phyloP scores from a whole-genome alignment of 139 green algal genomes.

The Volvox africanus region DNA sequence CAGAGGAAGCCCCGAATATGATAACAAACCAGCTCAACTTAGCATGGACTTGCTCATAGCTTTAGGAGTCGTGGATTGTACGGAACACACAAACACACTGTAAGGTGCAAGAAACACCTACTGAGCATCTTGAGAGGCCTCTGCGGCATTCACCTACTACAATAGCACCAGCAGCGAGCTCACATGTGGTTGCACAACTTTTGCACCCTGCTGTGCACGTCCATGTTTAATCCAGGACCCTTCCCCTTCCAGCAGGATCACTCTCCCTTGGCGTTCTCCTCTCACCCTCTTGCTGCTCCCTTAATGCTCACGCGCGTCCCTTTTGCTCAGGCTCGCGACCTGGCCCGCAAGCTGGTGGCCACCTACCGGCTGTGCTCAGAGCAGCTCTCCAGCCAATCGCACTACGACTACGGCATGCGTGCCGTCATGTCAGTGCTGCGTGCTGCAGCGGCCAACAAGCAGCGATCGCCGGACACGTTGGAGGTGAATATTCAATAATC shows the following conservation, averaged over 20 bases:
- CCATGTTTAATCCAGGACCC: neutral
- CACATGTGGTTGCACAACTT: too few relatives aligned
- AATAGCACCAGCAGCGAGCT: too few relatives aligned
- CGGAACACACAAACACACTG: too few relatives aligned
- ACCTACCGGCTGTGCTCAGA: constrained; percentile 88
- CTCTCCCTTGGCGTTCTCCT: neutral
- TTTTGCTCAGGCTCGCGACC: constrained; percentile 68
- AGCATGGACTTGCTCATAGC: too few relatives aligned
- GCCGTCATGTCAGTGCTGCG: constrained; percentile 87
- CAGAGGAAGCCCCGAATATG: too few relatives aligned
- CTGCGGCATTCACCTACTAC: too few relatives aligned
- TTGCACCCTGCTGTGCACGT: too few relatives aligned
- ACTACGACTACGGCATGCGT: constrained; percentile 90
- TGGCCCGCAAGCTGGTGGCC: constrained; percentile 87
- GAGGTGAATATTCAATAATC: neutral
- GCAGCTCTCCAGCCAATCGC: constrained; percentile 85
- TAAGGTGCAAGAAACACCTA: too few relatives aligned
- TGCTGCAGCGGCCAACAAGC: constrained; percentile 80
- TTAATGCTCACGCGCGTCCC: neutral
- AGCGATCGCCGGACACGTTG: constrained; percentile 65
- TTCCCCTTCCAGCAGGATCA: neutral
- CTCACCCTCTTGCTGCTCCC: neutral
- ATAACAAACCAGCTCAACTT: too few relatives aligned
- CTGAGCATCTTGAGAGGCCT: too few relatives aligned
- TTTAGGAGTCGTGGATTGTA: too few relatives aligned